These are phyloP conservation scores for Geum urbanum DNA, from an alignment of 306 rosid species.

Conservation along the genomic window DNA sequence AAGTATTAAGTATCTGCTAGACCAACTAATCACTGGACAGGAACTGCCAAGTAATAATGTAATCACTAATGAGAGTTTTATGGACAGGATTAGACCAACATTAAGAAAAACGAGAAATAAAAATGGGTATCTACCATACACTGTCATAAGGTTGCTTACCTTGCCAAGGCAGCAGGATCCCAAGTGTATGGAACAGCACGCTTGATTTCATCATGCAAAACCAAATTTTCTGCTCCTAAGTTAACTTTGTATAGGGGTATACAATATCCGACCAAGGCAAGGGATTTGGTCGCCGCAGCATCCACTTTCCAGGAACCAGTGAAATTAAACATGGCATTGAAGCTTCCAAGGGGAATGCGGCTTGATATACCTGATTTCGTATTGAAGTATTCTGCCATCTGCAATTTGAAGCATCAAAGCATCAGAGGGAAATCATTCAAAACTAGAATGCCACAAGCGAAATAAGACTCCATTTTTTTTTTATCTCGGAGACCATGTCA, in stretches of 20 bases:
- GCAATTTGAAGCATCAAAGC: constrained; percentile 39
- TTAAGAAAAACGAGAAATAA: not conserved
- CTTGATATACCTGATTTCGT: constrained; percentile 56
- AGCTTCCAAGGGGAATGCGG: constrained; percentile 77
- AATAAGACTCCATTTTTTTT: not conserved
- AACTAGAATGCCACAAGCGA: not conserved
- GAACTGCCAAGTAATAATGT: constrained; percentile 1
- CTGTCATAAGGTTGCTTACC: constrained; percentile 39
- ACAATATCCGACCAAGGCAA: constrained; percentile 80
- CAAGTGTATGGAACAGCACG: constrained; percentile 86
- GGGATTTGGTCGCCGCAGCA: constrained; percentile 82
- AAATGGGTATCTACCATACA: not conserved
- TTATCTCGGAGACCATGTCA: not conserved
- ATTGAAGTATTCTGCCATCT: constrained; percentile 86
- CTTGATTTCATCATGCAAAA: constrained; percentile 63
- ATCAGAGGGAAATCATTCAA: not conserved
- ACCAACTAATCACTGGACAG: constrained; percentile 5
- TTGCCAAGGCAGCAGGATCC: constrained; percentile 93
- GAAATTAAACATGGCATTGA: constrained; percentile 90
- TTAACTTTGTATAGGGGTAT: constrained; percentile 61
- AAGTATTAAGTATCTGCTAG: not conserved
- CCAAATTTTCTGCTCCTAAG: constrained; percentile 48
- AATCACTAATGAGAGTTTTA: not conserved
- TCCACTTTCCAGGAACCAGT: constrained; percentile 84
- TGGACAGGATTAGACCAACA: not conserved